Percentiles rank a stretch among this genome's conserved stretches.
Evolutionary conservation across 768 basidiomycete genomes (phyloP).

Genomic region (Leccinum longicurvipes): DNA sequence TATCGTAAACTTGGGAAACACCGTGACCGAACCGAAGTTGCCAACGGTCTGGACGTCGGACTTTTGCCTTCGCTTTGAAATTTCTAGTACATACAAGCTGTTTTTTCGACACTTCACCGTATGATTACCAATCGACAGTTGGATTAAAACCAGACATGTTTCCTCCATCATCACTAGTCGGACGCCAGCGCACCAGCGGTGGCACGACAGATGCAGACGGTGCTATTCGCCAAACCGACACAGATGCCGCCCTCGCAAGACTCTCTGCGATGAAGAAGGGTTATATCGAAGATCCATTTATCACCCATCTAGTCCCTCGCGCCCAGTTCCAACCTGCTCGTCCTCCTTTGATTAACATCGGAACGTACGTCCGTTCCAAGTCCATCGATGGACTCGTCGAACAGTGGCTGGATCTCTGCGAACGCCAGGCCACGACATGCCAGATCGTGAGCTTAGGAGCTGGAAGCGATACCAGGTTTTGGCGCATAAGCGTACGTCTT

Average conservation of each 20-base stretch:
- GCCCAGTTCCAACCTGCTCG: conserved; percentile 56
- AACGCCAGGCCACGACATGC: conserved; percentile 43
- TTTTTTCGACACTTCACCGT: no score
- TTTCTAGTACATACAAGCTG: not conserved
- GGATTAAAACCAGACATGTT: no score
- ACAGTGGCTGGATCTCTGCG: conserved; percentile 53
- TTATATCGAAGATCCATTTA: conserved; percentile 80
- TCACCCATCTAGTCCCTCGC: conserved; percentile 63
- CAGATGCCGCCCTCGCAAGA: conserved; percentile 79
- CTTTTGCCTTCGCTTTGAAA: not conserved
- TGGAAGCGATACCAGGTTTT: conserved; percentile 94
- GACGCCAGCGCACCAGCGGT: conserved; percentile 12
- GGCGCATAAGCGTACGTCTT: conserved; percentile 74
- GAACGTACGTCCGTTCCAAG: conserved; percentile 82
- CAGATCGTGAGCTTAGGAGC: conserved; percentile 96
- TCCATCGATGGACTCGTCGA: conserved; percentile 77
- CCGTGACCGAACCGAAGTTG: no score
- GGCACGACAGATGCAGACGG: conserved; percentile 47
- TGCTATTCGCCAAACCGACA: conserved; percentile 73
- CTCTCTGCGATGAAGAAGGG: conserved; percentile 78
- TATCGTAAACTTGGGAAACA: not conserved
- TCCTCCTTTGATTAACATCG: conserved; percentile 92
- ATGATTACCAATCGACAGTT: not conserved
- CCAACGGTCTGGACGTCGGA: no score
- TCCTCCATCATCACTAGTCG: conserved; percentile 11